phyloP scores from a whole-genome alignment of 768 basidiomycete species.

The Lactarius psammicola region DNA sequence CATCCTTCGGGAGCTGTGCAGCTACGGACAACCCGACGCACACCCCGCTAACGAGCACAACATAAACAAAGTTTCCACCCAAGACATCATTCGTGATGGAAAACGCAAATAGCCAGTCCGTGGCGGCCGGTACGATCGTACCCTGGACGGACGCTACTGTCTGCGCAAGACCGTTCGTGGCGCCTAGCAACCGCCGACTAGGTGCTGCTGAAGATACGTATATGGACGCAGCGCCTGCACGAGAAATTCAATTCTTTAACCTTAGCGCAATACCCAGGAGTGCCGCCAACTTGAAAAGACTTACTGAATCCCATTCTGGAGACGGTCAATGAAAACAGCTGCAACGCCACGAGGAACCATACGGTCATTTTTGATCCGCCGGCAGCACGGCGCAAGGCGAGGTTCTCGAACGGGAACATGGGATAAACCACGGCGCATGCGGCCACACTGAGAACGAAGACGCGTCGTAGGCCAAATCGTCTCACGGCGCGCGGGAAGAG shows the following conservation, averaged over 20 bases:
- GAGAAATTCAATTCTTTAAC: conserved; percentile 19
- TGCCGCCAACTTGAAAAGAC: background rate
- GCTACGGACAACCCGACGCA: too few relatives aligned
- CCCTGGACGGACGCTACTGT: conserved; percentile 39
- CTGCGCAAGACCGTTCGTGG: conserved; percentile 59
- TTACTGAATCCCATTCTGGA: conserved; percentile 8
- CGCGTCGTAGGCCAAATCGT: conserved; percentile 38
- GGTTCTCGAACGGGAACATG: conserved; percentile 32
- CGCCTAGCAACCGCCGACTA: conserved; percentile 60
- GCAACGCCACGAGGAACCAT: conserved; percentile 4
- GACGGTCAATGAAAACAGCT: background rate
- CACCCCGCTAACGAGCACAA: background rate
- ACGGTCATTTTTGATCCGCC: background rate
- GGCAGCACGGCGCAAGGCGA: background rate
- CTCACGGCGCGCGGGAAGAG: conserved; percentile 38
- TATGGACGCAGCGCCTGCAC: conserved; percentile 62
- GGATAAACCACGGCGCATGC: conserved; percentile 30
- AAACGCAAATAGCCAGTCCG: conserved; percentile 64
- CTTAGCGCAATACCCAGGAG: too few relatives aligned
- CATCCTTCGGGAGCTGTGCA: too few relatives aligned
- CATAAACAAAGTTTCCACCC: conserved; percentile 40
- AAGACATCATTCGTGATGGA: conserved; percentile 49
- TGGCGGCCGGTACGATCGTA: conserved; percentile 50
- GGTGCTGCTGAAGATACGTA: conserved; percentile 64
- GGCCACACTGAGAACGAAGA: conserved; percentile 31